Percentiles rank a stretch among this genome's conserved stretches.
Conservation (phyloP, 1,139 yeast genomes). For the Lodderomyces margitis region DNA sequence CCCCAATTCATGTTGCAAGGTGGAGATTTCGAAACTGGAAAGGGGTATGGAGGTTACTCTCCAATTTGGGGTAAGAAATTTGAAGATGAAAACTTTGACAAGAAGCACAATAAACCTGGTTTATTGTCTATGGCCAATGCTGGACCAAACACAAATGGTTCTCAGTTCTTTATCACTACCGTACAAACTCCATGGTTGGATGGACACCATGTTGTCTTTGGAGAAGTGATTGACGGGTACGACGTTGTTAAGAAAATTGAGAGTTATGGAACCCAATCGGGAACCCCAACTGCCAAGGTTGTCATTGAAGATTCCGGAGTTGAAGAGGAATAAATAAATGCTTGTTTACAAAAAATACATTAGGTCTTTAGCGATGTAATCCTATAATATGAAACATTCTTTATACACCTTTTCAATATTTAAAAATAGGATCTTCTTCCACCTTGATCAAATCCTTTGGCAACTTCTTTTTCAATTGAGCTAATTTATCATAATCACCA, state of each 20-base stretch:
- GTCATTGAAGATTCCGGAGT: slow-evolving; percentile 41
- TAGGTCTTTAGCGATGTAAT: too few relatives aligned
- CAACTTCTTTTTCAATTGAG: slow-evolving; percentile 61
- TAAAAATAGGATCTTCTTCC: slow-evolving; percentile 32
- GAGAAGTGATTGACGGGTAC: slow-evolving; percentile 40
- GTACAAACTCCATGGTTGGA: slow-evolving; percentile 45
- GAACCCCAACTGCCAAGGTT: slow-evolving; percentile 27
- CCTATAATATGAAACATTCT: too few relatives aligned
- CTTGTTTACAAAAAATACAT: not conserved
- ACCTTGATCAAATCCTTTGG: slow-evolving; percentile 39
- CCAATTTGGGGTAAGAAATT: slow-evolving; percentile 37
- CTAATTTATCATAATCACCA: slow-evolving; percentile 81
- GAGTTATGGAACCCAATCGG: slow-evolving; percentile 31
- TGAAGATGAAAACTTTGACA: slow-evolving; percentile 37
- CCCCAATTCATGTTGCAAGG: slow-evolving; percentile 47
- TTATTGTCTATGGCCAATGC: slow-evolving; percentile 45
- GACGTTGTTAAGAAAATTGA: slow-evolving; percentile 41
- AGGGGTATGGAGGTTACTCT: slow-evolving; percentile 42
- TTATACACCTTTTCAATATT: too few relatives aligned
- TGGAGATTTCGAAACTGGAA: slow-evolving; percentile 42
- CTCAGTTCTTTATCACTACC: slow-evolving; percentile 44
- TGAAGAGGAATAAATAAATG: slow-evolving; percentile 2
- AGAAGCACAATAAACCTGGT: slow-evolving; percentile 36
- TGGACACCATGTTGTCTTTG: slow-evolving; percentile 43
- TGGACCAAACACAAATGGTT: slow-evolving; percentile 44